phyloP scores from a whole-genome alignment of 164 flowering plant species.

The Piper longum region DNA sequence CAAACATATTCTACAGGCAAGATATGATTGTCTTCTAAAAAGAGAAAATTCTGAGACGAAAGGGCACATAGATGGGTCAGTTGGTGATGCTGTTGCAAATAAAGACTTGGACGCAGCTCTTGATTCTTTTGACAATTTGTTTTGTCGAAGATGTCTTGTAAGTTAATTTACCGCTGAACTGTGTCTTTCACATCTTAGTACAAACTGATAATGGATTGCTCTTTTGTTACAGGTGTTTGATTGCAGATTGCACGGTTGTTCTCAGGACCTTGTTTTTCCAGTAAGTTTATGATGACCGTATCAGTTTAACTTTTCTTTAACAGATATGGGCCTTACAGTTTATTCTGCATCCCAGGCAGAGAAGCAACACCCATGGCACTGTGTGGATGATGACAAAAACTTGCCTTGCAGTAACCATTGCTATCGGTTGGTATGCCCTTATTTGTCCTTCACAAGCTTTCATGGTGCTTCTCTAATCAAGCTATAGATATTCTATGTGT shows the following conservation, averaged over 20 bases:
- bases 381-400: constrained; percentile 38
- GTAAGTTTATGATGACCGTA: constrained; percentile 30
- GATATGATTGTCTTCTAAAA: constrained; percentile 54
- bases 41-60: constrained; percentile 27
- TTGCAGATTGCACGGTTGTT: constrained; percentile 96
- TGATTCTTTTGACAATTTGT: constrained; percentile 88
- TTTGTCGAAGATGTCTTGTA: constrained; percentile 82
- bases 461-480: not conserved
- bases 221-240: constrained; percentile 65
- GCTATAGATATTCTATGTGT: not conserved
- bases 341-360: constrained; percentile 41
- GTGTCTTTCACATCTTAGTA: not conserved
- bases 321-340: not conserved
- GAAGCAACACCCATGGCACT: constrained; percentile 57
- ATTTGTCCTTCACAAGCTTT: not conserved
- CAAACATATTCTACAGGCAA: constrained; percentile 98
- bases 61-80: constrained; percentile 22
- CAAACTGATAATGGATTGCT: not conserved
- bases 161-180: constrained; percentile 2
- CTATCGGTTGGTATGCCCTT: constrained; percentile 46
- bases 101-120: constrained; percentile 89
- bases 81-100: constrained; percentile 27
- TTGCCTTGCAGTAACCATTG: constrained; percentile 66
- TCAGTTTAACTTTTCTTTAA: not conserved
- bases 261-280: constrained; percentile 91